Evolutionary conservation across 176 grass and related monocot genomes (phyloP).

Genomic region (Alloteropsis semialata): DNA sequence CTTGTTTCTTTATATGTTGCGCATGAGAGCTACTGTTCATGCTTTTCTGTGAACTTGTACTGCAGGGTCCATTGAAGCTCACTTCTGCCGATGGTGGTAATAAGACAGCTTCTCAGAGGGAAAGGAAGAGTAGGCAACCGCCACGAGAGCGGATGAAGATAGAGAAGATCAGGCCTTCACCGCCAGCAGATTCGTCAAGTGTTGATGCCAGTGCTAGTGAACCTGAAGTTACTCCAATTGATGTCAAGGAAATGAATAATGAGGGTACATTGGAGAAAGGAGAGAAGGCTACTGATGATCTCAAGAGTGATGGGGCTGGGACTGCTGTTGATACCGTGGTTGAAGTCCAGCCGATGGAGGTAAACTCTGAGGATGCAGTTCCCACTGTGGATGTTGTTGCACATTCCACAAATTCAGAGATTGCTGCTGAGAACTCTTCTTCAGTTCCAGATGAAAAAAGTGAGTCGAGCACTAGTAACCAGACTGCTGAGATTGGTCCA

Average conservation of each 20-base stretch:
- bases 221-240: slow-evolving; percentile 31
- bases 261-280: slow-evolving; percentile 32
- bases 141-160: slow-evolving; percentile 42
- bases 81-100: slow-evolving; percentile 37
- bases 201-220: slow-evolving; percentile 43
- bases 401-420: slow-evolving; percentile 24
- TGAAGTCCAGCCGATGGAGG: slow-evolving; percentile 37
- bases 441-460: slow-evolving; percentile 28
- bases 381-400: slow-evolving; percentile 34
- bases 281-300: slow-evolving; percentile 14
- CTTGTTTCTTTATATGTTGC: neutral
- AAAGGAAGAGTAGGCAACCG: slow-evolving; percentile 53
- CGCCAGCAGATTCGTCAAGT: slow-evolving; percentile 36
- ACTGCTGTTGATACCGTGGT: slow-evolving; percentile 27
- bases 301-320: slow-evolving; percentile 37
- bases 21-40: slow-evolving; percentile 3
- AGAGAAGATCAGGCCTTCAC: slow-evolving; percentile 52
- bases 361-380: slow-evolving; percentile 36
- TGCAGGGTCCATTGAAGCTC: slow-evolving; percentile 61
- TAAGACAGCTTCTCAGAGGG: slow-evolving; percentile 41
- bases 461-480: slow-evolving; percentile 31
- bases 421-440: slow-evolving; percentile 37
- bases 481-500: slow-evolving; percentile 42
- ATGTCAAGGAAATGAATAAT: slow-evolving; percentile 35
- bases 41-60: slow-evolving; percentile 14